phyloP scores from a whole-genome alignment of 352 stramenopile species.

The Pilasporangium apinafurcum region DNA sequence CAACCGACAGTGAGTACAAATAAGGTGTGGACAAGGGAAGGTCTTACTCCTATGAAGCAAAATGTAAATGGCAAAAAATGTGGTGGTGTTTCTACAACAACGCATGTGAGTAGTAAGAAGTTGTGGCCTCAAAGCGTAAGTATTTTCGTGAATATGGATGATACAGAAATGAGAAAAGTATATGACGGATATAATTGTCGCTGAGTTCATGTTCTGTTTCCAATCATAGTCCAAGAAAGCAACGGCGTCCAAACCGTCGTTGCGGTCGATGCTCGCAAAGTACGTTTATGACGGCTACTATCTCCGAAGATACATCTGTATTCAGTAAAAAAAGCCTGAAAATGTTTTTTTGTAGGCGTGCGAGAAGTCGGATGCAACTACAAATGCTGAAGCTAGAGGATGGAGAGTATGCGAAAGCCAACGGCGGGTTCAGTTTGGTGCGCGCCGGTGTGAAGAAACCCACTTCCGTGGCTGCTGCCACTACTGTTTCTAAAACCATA shows the following conservation, averaged over 20 bases:
- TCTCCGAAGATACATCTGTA: no score
- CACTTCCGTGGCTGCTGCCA: not conserved
- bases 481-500: not conserved
- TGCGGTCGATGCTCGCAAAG: conserved; percentile 1
- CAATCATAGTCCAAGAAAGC: no score
- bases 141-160: no score
- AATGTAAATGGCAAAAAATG: no score
- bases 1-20: conserved; percentile 33
- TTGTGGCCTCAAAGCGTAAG: no score
- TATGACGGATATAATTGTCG: no score
- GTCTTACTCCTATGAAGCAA: not conserved
- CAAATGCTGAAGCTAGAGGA: conserved; percentile 55
- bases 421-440: conserved; percentile 66
- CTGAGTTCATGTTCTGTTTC: no score
- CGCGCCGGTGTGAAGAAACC: conserved; percentile 40
- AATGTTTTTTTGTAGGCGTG: conserved; percentile 13
- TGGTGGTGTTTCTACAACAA: no score
- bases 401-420: conserved; percentile 67
- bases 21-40: conserved; percentile 44
- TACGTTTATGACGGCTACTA: conserved; percentile 8
- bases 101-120: no score
- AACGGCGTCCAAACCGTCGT: no score
- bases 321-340: no score
- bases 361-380: conserved; percentile 37
- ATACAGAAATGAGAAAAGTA: no score